phyloP scores from a whole-genome alignment of 441 rosid species.

The Populus hybrid region DNA sequence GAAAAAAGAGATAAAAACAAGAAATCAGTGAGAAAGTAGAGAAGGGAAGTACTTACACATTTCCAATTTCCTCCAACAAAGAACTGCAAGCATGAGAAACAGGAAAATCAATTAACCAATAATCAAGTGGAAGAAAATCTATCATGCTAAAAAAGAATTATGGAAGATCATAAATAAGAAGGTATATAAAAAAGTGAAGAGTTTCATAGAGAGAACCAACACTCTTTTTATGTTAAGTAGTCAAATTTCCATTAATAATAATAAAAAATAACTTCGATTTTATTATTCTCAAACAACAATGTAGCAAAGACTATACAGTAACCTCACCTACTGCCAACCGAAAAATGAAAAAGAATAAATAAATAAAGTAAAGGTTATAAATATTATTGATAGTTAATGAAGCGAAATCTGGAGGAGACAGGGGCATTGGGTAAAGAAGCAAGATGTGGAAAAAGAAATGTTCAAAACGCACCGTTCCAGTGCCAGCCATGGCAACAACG shows the following conservation, averaged over 20 bases:
- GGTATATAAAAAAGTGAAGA: not conserved
- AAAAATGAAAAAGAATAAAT: not conserved
- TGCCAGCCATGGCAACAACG: slow-evolving; percentile 84
- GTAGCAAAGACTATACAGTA: not conserved
- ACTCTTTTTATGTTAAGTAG: not conserved
- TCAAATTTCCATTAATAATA: not conserved
- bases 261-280: not conserved
- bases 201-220: not conserved
- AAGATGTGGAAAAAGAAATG: not conserved
- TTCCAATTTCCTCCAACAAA: slow-evolving; percentile 99
- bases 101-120: slow-evolving; percentile 5
- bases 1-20: not conserved
- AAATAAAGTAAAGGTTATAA: not conserved
- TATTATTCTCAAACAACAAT: not conserved
- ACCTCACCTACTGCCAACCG: not conserved
- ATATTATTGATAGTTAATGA: not conserved
- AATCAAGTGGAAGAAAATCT: not conserved
- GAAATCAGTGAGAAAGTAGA: not conserved
- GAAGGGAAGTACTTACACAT: slow-evolving; percentile 60
- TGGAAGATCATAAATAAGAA: not conserved
- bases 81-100: slow-evolving; percentile 60
- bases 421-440: not conserved
- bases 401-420: not conserved
- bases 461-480: slow-evolving; percentile 59
- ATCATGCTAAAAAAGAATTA: not conserved